phyloP scores from a whole-genome alignment of 352 stramenopile species.

The Globisporangium takayamanum region DNA sequence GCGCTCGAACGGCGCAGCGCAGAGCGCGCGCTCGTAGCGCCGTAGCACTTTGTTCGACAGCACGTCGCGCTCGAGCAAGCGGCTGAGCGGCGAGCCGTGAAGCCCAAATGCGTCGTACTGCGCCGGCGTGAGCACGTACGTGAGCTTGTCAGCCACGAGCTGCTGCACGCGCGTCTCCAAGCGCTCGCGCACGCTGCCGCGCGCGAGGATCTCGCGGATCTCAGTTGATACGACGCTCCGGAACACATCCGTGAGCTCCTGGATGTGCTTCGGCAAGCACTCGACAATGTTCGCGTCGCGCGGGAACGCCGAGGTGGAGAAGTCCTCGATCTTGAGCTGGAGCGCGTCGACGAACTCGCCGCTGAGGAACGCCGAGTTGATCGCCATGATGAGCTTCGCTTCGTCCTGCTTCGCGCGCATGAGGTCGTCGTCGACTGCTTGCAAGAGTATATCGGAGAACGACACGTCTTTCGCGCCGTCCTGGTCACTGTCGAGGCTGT shows the following conservation, averaged over 20 bases:
- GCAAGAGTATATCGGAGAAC: conserved; percentile 76
- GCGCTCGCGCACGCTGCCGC: conserved; percentile 35
- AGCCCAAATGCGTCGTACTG: conserved; percentile 62
- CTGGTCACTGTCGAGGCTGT: conserved; percentile 5
- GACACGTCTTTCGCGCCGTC: conserved; percentile 33
- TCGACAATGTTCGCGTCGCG: conserved; percentile 53
- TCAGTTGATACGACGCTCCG: conserved; percentile 67
- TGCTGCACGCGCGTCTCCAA: conserved; percentile 36
- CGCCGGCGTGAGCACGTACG: conserved; percentile 56
- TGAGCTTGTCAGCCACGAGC: conserved; percentile 41
- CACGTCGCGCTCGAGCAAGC: conserved; percentile 61
- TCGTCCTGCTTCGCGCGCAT: conserved; percentile 53
- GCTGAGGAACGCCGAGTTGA: conserved; percentile 81
- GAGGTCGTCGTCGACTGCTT: conserved; percentile 76
- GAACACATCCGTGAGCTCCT: conserved; percentile 65
- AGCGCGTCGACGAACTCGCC: conserved; percentile 62
- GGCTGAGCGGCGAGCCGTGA: conserved; percentile 55
- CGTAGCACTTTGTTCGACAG: conserved; percentile 57
- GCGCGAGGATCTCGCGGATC: conserved; percentile 52
- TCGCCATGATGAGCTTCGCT: conserved; percentile 82
- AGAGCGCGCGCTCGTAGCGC: conserved; percentile 56
- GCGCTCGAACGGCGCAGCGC: conserved; percentile 51
- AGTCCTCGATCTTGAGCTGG: conserved; percentile 52
- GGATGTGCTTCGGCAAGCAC: conserved; percentile 65
- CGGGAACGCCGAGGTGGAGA: conserved; percentile 38